Base-by-base conservation (phyloP, 805 yeast species). In the Schwanniomyces pseudopolymorphus region DNA sequence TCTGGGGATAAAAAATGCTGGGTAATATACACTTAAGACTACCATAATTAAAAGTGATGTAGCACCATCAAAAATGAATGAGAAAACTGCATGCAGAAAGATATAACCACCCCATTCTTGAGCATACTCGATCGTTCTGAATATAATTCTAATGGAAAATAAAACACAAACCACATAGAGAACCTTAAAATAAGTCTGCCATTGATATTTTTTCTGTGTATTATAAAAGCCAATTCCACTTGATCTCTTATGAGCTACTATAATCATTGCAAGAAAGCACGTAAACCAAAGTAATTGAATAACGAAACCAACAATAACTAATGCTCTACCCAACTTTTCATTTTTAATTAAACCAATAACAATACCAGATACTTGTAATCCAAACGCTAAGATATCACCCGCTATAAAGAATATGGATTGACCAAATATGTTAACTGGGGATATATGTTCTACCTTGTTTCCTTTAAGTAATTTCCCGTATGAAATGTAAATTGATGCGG, bases 221-320 rank as follows among this genome's bases (percentile, higher is more conserved):
- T n/a, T n/a, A n/a, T n/a, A n/a, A n/a, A n/a, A n/a, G n/a, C n/a
- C n/a, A n/a, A n/a, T n/a, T n/a, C n/a, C n/a, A n/a, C n/a, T n/a
- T n/a, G n/a, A n/a, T n/a, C n/a, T n/a, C n/a, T n/a, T n/a, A 10
- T 25, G 35, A 3, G 14, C 20, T 5, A 17, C 5, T 27, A 43
- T 13, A 8, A 36, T 19, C 19, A 26, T 24, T 13, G 26, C 33
- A 13, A 59, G 45, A 39, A 68, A 68, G 22, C 58, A 24, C 2
- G 54, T 61, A 46, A 67, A 64, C 39, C 60, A 59, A 4, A 47
- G 51, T 19, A 67, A 47, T 47, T 67, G 71, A n/a, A 69, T 49
- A 19, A 20, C 41, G 27, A 36, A 37, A 9, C 69, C 71, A 17
- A 37, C 25, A 10, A 43, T 36, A 25, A 36, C 41, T 25, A 37